phyloP scores from a whole-genome alignment of 1,139 yeast genomes.

The Zygosaccharomyces sapae region DNA sequence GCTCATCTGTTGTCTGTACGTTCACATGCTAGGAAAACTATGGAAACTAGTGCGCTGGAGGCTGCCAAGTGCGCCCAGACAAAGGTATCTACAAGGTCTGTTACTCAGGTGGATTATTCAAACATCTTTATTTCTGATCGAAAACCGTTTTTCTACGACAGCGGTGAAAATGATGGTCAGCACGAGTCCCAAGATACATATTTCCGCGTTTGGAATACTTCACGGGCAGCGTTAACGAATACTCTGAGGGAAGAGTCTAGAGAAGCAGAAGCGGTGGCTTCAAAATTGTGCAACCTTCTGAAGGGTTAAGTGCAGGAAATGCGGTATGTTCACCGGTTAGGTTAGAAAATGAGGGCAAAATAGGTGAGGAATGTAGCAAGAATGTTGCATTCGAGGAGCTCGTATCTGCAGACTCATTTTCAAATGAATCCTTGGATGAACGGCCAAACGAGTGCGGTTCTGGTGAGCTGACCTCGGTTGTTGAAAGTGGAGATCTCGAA shows the following conservation, averaged over 20 bases:
- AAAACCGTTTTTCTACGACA: too few species aligned
- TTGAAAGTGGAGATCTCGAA: not conserved
- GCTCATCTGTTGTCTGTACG: not conserved
- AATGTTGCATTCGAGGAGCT: not conserved
- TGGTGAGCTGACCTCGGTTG: not conserved
- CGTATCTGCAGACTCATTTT: not conserved
- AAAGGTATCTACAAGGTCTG: not conserved
- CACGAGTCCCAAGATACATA: too few species aligned
- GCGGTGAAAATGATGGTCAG: too few species aligned
- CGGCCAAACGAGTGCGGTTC: too few species aligned
- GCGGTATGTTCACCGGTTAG: not conserved
- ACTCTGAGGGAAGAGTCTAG: not conserved
- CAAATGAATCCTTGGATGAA: not conserved
- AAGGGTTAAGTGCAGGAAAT: not conserved
- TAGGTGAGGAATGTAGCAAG: not conserved
- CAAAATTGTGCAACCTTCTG: not conserved
- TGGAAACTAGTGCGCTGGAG: not conserved
- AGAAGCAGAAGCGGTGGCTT: not conserved
- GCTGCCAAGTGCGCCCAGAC: not conserved
- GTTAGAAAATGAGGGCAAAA: not conserved
- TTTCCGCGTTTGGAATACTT: too few species aligned
- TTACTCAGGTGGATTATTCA: too few species aligned
- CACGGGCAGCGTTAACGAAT: too few species aligned
- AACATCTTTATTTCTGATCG: too few species aligned
- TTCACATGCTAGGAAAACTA: not conserved